phyloP scores from a whole-genome alignment of 2,329 filamentous ascomycete genomes.

The Fusarium falciforme region DNA sequence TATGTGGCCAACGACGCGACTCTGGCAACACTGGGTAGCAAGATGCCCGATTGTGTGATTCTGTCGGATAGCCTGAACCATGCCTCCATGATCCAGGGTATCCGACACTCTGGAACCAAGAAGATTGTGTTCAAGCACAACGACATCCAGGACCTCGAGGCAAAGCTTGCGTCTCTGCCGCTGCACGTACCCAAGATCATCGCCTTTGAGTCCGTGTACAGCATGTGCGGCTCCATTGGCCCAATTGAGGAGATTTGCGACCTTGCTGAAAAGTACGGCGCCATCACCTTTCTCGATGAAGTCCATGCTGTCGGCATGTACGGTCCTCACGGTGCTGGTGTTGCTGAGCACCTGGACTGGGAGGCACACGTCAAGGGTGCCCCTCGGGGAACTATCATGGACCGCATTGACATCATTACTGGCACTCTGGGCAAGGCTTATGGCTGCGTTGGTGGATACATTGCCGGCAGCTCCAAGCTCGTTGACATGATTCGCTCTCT shows the following conservation, averaged over 20 bases:
- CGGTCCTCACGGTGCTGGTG: conserved; percentile 92
- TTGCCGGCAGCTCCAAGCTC: conserved; percentile 86
- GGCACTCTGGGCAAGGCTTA: conserved; percentile 98
- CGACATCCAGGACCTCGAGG: conserved; percentile 91
- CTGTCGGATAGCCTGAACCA: conserved; percentile 98
- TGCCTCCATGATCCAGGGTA: conserved; percentile 99
- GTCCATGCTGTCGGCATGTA: conserved; percentile 99
- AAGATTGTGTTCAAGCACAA: conserved; percentile 99
- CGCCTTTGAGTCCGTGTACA: conserved; percentile 98
- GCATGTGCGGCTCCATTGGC: conserved; percentile 98
- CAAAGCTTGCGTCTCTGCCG: conserved; percentile 89
- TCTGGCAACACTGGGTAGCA: conserved; percentile 94
- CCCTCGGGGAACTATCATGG: conserved; percentile 87
- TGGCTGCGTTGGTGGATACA: conserved; percentile 97
- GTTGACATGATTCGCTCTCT: conserved; percentile 95
- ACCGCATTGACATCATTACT: conserved; percentile 97
- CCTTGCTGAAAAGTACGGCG: conserved; percentile 96
- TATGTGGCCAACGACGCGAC: conserved; percentile 99
- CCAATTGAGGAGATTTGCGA: conserved; percentile 97
- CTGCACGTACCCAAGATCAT: conserved; percentile 94
- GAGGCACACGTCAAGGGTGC: conserved; percentile 82
- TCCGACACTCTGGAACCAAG: conserved; percentile 94
- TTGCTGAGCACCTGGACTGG: conserved; percentile 96
- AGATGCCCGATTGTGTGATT: conserved; percentile 95
- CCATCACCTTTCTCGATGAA: conserved; percentile 97